Percentiles rank a stretch among this genome's conserved stretches.
phyloP scores from a whole-genome alignment of 2,329 filamentous ascomycete species.

The Coleophoma cylindrospora region DNA sequence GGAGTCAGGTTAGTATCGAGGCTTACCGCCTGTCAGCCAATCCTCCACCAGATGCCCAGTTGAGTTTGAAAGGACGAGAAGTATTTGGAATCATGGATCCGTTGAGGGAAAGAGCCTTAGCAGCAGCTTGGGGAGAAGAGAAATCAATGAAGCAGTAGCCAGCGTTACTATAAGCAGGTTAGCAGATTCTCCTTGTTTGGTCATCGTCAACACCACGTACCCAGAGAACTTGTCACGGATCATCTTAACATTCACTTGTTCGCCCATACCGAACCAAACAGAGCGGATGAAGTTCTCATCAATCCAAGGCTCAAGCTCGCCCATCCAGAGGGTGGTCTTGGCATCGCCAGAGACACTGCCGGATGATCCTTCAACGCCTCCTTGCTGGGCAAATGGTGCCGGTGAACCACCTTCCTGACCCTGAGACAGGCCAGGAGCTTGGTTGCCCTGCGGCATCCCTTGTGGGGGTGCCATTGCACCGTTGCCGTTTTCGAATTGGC shows the following conservation, averaged over 20 bases:
- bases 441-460: constrained; percentile 37
- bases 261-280: constrained; percentile 84
- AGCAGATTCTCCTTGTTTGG: no score
- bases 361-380: constrained; percentile 23
- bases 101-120: constrained; percentile 86
- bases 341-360: constrained; percentile 40
- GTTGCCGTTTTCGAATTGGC: constrained; percentile 45
- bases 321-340: constrained; percentile 69
- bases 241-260: constrained; percentile 98
- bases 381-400: constrained; percentile 41
- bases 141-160: constrained; percentile 99
- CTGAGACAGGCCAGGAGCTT: constrained; percentile 38
- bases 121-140: constrained; percentile 72
- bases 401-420: constrained; percentile 57
- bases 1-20: constrained; percentile 23
- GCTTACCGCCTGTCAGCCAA: constrained; percentile 84
- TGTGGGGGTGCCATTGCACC: constrained; percentile 32
- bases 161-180: constrained; percentile 62
- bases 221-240: constrained; percentile 99
- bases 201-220: constrained; percentile 43
- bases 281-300: constrained; percentile 98
- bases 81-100: constrained; percentile 90
- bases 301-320: constrained; percentile 98
- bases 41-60: constrained; percentile 97
- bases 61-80: constrained; percentile 93